Evolutionary conservation across 345 rosid species (phyloP).

Genomic region (Zanthoxylum bungeanum): DNA sequence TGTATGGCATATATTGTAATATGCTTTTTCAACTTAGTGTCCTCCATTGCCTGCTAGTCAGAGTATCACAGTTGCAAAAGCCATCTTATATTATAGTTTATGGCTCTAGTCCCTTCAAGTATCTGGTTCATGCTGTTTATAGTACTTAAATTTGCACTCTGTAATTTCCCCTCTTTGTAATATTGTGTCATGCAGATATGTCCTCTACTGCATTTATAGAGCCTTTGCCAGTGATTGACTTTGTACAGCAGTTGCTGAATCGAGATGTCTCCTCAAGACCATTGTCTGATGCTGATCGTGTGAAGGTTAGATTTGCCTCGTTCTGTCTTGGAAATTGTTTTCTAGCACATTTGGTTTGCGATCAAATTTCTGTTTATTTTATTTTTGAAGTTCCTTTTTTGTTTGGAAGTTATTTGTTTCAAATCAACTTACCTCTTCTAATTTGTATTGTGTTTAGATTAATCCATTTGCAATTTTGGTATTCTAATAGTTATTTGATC

Average conservation of each 20-base stretch:
- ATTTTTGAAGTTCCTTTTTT: background rate
- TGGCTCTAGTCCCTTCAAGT: background rate
- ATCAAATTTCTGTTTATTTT: background rate
- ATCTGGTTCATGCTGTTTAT: background rate
- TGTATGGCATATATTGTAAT: background rate
- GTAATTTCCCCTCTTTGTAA: background rate
- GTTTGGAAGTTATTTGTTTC: background rate
- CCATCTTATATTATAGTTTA: background rate
- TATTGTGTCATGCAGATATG: constrained; percentile 56
- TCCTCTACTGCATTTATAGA: constrained; percentile 96
- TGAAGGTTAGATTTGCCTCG: constrained; percentile 52
- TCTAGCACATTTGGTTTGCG: background rate
- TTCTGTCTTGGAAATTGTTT: background rate
- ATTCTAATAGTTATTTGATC: background rate
- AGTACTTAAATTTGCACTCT: background rate
- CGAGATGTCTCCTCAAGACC: constrained; percentile 75
- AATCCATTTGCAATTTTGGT: background rate
- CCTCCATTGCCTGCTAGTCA: background rate
- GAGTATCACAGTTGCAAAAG: background rate
- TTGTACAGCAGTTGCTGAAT: constrained; percentile 62
- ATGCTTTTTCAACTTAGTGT: background rate
- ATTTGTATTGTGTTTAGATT: background rate
- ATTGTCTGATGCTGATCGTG: constrained; percentile 87
- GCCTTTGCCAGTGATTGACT: constrained; percentile 75
- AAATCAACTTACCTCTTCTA: background rate